Conservation (phyloP, 2,329 filamentous ascomycete genomes). For the Huntiella savannae region DNA sequence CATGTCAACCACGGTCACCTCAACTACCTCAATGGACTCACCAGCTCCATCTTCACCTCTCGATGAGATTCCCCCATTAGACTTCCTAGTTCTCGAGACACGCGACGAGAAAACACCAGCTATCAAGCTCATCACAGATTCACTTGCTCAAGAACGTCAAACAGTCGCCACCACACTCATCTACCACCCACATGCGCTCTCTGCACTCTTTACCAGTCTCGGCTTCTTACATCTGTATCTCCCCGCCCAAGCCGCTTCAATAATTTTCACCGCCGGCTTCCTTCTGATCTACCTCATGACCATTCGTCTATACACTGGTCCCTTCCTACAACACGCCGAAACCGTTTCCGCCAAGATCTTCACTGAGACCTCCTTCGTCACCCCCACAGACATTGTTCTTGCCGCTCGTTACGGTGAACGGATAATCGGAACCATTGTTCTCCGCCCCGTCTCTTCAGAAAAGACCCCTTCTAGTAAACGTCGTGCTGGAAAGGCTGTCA, state of each 20-base stretch:
- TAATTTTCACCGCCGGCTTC: slow-evolving; percentile 20
- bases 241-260: background rate
- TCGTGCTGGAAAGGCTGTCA: background rate
- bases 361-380: background rate
- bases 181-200: slow-evolving; percentile 37
- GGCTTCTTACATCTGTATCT: slow-evolving; percentile 13
- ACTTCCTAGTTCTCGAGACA: slow-evolving; percentile 32
- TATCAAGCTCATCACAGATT: slow-evolving; percentile 60
- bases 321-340: slow-evolving; percentile 1
- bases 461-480: background rate
- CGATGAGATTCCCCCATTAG: background rate
- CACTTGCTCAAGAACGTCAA: slow-evolving; percentile 65
- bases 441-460: background rate
- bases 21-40: background rate
- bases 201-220: slow-evolving; percentile 24
- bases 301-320: slow-evolving; percentile 1
- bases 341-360: background rate
- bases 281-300: slow-evolving; percentile 1
- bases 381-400: background rate
- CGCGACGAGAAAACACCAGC: slow-evolving; percentile 44
- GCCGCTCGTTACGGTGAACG: background rate
- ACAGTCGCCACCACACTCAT: slow-evolving; percentile 44
- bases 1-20: background rate
- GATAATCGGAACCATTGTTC: background rate
- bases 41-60: background rate